Base-by-base conservation (phyloP, 305 asterid genomes). In the Rubia tinctorum region DNA sequence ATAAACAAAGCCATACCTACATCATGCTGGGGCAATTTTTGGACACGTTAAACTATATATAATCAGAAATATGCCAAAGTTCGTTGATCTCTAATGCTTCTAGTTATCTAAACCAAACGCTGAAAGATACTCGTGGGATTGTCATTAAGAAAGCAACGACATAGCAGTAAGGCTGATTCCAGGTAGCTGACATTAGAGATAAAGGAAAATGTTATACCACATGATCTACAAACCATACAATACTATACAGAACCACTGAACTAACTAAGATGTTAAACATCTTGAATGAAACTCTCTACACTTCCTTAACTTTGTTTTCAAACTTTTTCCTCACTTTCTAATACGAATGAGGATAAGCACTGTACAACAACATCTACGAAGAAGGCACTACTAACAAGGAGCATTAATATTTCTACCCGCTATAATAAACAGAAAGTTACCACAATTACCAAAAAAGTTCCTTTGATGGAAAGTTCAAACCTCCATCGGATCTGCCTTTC, bases 61-160 rank as follows among this genome's bases (percentile, higher is more conserved):
- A 93, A 77, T 83, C 86, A 87, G 83, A 95, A 90, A 75, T 93
- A 93, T 61, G 95, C 87, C 2, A 89, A 89, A 47, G 88, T 88
- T 81, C 90, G 78, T 18, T 97, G 98, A 86, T 93, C 90, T 76
- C 91, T 90, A 80, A 93, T 86, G 77, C 98, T 97, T 81, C 98
- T 88, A 20, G 79, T 82, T 97, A 93, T 93, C 86, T 75, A 65
- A 82, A 84, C 95, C 85, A 93, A 79, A 40, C 96, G 98, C 47
- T 82, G 88, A 81, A 93, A 86, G 84, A 70, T 80, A 80, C 82
- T 80, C 82, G 75, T 80, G 63, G 86, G 89, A 80, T 83, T 75
- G 71, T 89, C 89, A 43, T 76, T 73, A 77, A 93, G 91, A 85
- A 89, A 93, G 71, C 84, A 84, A 93, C 93, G 85, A 84, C 97